A percentile compares a stretch with the other conserved stretches of the same genome.
Evolutionary conservation across 176 grass and related monocot genomes (phyloP).

Genomic region (Sorghum bicolor): DNA sequence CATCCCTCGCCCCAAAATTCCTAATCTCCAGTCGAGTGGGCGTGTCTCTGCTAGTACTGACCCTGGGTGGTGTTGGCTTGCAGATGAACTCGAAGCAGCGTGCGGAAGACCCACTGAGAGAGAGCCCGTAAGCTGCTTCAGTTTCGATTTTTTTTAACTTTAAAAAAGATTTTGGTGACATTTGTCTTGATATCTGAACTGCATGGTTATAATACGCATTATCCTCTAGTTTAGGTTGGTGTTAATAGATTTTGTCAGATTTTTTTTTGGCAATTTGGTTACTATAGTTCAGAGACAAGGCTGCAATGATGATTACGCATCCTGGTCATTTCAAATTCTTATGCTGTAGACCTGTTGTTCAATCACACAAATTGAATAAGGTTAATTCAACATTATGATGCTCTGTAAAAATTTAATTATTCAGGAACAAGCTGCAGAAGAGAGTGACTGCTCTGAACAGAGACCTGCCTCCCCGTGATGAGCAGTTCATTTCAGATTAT

Average conservation of each 20-base stretch:
- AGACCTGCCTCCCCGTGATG: conserved; percentile 72
- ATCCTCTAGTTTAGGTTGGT: neutral
- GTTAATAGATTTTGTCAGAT: neutral
- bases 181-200: neutral
- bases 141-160: neutral
- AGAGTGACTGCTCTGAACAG: conserved; percentile 69
- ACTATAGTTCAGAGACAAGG: neutral
- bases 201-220: neutral
- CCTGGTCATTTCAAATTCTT: conserved; percentile 6
- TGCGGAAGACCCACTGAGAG: conserved; percentile 60
- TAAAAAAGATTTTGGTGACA: neutral
- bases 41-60: conserved; percentile 4
- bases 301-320: neutral
- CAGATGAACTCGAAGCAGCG: conserved; percentile 81
- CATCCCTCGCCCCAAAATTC: neutral
- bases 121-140: conserved; percentile 55
- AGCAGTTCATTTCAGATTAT: conserved; percentile 95
- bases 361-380: neutral
- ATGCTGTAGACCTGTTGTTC: neutral
- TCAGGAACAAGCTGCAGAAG: conserved; percentile 96
- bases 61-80: conserved; percentile 30
- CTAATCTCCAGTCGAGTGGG: neutral
- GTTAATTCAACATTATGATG: conserved; percentile 18
- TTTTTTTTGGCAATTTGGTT: neutral
- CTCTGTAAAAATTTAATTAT: conserved; percentile 10